These are phyloP conservation scores for Solanum rostratum DNA, from an alignment of 257 asterid genomes.

Conservation along the genomic window DNA sequence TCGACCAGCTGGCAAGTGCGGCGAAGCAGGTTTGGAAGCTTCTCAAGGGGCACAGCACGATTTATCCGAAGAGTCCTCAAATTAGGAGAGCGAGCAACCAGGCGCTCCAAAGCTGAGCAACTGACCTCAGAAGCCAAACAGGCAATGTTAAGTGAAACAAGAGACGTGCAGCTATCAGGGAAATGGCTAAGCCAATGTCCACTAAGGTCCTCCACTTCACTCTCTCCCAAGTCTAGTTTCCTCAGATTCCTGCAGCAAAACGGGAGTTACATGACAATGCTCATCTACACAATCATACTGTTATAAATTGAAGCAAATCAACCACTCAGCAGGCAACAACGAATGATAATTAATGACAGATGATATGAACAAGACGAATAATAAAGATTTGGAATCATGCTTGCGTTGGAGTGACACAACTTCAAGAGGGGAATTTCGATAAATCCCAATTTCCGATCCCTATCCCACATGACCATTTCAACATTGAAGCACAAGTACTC, in stretches of 20 bases:
- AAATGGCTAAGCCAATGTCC: conserved; percentile 72
- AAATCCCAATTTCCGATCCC: not conserved
- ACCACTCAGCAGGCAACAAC: not conserved
- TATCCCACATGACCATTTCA: not conserved
- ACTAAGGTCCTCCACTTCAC: conserved; percentile 58
- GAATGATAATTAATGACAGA: not conserved
- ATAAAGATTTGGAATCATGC: not conserved
- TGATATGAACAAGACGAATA: not conserved
- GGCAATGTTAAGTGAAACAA: conserved; percentile 58
- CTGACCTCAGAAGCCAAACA: conserved; percentile 53
- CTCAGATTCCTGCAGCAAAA: conserved; percentile 39
- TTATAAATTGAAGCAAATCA: not conserved
- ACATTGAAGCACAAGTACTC: not conserved
- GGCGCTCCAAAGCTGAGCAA: conserved; percentile 48
- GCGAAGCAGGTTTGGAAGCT: conserved; percentile 46
- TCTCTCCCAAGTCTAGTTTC: conserved; percentile 56
- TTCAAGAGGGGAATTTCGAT: not conserved
- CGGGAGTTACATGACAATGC: not conserved
- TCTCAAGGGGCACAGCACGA: conserved; percentile 63
- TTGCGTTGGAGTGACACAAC: not conserved
- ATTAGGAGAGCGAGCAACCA: conserved; percentile 55
- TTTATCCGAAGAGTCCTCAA: conserved; percentile 48
- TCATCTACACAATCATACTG: not conserved
- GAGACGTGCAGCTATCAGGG: conserved; percentile 45
- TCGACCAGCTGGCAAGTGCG: conserved; percentile 56